Percentiles rank a stretch among this genome's conserved stretches.
Evolutionary conservation across 1,139 yeast species (phyloP).

Genomic region (Protomyces inouyei): DNA sequence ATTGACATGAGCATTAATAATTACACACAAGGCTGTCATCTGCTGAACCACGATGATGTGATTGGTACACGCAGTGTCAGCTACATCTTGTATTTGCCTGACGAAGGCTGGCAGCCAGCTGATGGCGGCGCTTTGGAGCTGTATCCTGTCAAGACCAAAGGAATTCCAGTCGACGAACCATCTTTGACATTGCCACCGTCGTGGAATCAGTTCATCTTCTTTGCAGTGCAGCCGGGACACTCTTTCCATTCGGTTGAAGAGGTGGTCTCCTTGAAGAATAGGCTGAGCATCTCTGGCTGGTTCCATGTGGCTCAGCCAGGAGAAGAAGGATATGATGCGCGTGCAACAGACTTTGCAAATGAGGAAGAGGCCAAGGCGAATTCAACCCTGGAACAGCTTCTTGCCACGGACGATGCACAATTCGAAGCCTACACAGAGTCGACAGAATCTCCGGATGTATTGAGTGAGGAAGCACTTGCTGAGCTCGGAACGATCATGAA

Average conservation of each 20-base stretch:
- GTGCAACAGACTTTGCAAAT: conserved; percentile 28
- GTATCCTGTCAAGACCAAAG: conserved; percentile 80
- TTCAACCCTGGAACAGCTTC: conserved; percentile 28
- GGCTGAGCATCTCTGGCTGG: conserved; percentile 97
- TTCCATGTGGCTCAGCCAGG: conserved; percentile 94
- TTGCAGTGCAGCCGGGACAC: conserved; percentile 91
- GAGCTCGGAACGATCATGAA: conserved; percentile 44
- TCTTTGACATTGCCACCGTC: conserved; percentile 73
- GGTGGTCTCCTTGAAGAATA: conserved; percentile 80
- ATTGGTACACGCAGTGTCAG: conserved; percentile 93
- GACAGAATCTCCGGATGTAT: conserved; percentile 49
- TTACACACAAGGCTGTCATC: conserved; percentile 87
- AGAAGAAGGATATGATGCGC: conserved; percentile 67
- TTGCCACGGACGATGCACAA: background rate
- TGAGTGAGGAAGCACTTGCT: conserved; percentile 49
- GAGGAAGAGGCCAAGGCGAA: conserved; percentile 27
- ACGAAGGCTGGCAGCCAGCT: conserved; percentile 72
- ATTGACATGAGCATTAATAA: conserved; percentile 92
- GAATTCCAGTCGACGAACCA: conserved; percentile 80
- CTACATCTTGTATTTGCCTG: conserved; percentile 85
- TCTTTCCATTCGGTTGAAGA: conserved; percentile 98
- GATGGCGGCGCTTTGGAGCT: conserved; percentile 91
- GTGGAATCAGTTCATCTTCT: conserved; percentile 92
- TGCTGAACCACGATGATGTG: conserved; percentile 94
- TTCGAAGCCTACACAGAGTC: conserved; percentile 2